Evolutionary conservation across 345 rosid species (phyloP).

Genomic region (Eucalyptus brandiana): DNA sequence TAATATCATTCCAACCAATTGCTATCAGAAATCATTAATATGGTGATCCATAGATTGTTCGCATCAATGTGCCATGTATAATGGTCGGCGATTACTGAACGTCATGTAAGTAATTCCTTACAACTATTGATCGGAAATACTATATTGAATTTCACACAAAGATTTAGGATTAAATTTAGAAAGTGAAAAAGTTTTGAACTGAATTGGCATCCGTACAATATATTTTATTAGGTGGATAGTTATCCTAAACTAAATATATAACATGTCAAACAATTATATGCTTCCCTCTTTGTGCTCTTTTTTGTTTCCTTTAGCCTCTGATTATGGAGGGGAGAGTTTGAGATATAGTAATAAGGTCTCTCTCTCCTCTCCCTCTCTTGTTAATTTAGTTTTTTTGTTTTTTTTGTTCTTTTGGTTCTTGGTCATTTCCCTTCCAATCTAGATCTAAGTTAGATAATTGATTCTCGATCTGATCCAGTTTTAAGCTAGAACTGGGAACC

Average conservation of each 20-base stretch:
- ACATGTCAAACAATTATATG: neutral
- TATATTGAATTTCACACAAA: neutral
- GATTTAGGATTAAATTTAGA: neutral
- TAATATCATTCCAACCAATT: neutral
- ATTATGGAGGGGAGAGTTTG: neutral
- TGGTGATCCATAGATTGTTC: neutral
- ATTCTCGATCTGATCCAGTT: accelerated
- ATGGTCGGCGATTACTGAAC: accelerated
- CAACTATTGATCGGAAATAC: neutral
- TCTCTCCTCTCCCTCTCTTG: neutral
- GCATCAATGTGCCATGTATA: neutral
- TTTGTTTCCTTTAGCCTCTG: neutral
- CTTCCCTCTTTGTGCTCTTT: neutral
- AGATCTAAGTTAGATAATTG: neutral
- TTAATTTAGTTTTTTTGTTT: neutral
- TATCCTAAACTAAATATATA: neutral
- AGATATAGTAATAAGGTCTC: neutral
- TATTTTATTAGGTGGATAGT: neutral
- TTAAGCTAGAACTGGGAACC: too few species aligned
- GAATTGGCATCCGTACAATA: neutral
- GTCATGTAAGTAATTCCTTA: neutral
- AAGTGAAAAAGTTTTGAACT: neutral
- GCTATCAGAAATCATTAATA: accelerated
- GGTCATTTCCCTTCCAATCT: neutral
- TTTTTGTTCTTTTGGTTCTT: neutral